Percentiles rank a stretch among this genome's conserved stretches.
Evolutionary conservation across 768 basidiomycete genomes (phyloP).

Genomic region (Hericium erinaceus): DNA sequence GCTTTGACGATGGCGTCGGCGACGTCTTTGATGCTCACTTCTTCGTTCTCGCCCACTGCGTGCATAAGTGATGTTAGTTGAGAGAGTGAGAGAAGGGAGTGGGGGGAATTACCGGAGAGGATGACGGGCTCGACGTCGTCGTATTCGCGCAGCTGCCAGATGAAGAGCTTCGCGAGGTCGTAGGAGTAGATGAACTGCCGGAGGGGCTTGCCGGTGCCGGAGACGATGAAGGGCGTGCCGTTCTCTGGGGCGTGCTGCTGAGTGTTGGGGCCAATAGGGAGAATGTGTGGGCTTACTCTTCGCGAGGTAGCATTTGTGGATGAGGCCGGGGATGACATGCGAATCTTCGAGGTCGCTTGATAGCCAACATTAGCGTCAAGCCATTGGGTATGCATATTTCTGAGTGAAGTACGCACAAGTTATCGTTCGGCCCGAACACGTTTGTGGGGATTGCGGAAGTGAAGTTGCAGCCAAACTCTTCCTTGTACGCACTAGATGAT

Average conservation of each 20-base stretch:
- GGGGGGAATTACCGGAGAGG: constrained; percentile 53
- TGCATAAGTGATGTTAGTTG: too few species aligned
- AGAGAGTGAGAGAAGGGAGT: too few species aligned
- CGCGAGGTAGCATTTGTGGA: constrained; percentile 89
- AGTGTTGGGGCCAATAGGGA: not conserved
- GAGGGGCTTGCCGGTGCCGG: constrained; percentile 85
- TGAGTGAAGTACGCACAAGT: constrained; percentile 49
- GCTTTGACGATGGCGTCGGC: constrained; percentile 87
- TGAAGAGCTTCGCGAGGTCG: constrained; percentile 90
- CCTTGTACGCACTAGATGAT: constrained; percentile 78
- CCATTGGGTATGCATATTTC: too few species aligned
- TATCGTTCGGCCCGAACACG: constrained; percentile 92
- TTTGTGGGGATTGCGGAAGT: constrained; percentile 97
- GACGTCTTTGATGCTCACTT: constrained; percentile 86
- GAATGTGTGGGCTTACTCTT: constrained; percentile 48
- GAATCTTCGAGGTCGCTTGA: constrained; percentile 76
- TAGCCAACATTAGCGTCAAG: too few species aligned
- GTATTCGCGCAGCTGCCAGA: constrained; percentile 87
- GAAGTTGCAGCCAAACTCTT: constrained; percentile 90
- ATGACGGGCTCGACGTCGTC: constrained; percentile 90
- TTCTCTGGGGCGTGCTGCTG: constrained; percentile 42
- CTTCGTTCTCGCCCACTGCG: constrained; percentile 84
- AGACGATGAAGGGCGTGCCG: constrained; percentile 72
- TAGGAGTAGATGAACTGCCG: constrained; percentile 96
- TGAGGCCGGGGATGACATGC: constrained; percentile 90